Conservation (phyloP, 495 filamentous ascomycete genomes). For the Pseudotulostoma volvatum region DNA sequence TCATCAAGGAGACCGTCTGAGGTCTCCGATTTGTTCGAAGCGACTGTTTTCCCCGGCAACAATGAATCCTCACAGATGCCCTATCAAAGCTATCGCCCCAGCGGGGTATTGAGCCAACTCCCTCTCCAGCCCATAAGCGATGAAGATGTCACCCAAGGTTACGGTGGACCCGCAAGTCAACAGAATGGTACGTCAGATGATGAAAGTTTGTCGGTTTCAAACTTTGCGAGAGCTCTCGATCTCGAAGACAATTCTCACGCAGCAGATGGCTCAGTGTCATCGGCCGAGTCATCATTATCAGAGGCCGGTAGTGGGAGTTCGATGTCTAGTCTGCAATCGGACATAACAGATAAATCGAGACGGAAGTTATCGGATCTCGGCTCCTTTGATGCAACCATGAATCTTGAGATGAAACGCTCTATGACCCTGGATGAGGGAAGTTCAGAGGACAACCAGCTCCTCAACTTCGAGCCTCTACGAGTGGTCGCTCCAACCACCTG, state of each 20-base stretch:
- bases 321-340: conserved; percentile 41
- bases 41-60: neutral
- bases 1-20: conserved; percentile 3
- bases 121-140: too few relatives aligned
- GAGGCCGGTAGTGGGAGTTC: conserved; percentile 53
- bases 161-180: neutral
- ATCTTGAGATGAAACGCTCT: neutral
- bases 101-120: neutral
- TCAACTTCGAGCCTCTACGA: conserved; percentile 1
- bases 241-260: conserved; percentile 40
- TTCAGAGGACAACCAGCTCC: neutral
- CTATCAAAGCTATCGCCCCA: neutral
- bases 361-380: conserved; percentile 19
- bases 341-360: conserved; percentile 17
- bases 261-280: conserved; percentile 49
- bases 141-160: neutral
- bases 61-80: neutral
- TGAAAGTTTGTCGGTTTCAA: conserved; percentile 20
- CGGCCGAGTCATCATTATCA: conserved; percentile 50
- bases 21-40: conserved; percentile 1
- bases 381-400: conserved; percentile 16
- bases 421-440: neutral
- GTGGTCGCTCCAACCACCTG: neutral
- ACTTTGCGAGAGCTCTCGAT: conserved; percentile 25
- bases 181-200: conserved; percentile 6